Evolutionary conservation across 1,139 yeast species (phyloP), one percentile per base, ranked within the genome.

Genomic region (Blastobotrys indianensis): DNA sequence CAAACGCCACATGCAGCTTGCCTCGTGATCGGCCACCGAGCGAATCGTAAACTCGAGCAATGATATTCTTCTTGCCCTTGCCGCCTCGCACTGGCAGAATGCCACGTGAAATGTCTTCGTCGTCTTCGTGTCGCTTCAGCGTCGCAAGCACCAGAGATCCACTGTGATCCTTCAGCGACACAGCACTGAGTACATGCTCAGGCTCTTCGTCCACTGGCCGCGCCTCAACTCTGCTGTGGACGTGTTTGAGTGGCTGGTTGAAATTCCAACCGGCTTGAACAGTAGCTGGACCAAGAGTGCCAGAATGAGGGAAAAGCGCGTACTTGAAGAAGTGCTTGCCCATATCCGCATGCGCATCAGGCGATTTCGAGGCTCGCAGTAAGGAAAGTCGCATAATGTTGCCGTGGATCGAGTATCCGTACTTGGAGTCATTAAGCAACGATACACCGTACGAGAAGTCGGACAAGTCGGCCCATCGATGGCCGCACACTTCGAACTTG

Each of bases 401-500:
- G 17, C 97, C 97, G 59, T 87, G 97, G 16, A 90, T 81, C 0
- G 94, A 76, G 53, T 86, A 94, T 11, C 97, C 97, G 59, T 88
- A 92, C 66, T 92, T 92, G 63, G 81, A 76, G 65, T 87, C 82
- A 63, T 90, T 92, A 58, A 92, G 64, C 23, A 92, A 67, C 0
- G 94, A 76, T n/a, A 88, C 95, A 59, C 97, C 97, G 60, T 86
- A 88, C 51, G 77, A 78, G 64, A 71, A 77, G 59, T 87, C 97
- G 32, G 94, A 83, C 59, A 85, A 80, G 62, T 92, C 97, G 62
- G 94, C 90, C 69, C 87, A 92, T 62, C 86, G 85, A 66, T 92
- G 97, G 58, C 85, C 90, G 57, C 96, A 86, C 16, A 88, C 96
- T 66, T 92, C 98, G 65, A 92, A 92, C 65, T 88, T 88, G 50